phyloP scores from a whole-genome alignment of 2,329 filamentous ascomycete species.

The Exophiala calicioides region DNA sequence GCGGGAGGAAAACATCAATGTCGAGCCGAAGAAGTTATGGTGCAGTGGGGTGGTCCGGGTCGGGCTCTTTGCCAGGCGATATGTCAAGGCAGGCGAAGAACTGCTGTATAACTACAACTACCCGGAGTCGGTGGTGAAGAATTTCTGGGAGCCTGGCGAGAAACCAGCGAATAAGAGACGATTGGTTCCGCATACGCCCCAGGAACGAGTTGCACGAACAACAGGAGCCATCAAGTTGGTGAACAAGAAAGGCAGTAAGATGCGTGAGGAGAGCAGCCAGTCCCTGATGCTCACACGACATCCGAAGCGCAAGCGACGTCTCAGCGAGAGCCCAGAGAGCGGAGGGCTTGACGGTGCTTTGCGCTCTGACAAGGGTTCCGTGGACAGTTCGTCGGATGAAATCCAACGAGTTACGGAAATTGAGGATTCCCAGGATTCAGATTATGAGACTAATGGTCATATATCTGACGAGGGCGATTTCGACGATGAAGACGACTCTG shows the following conservation, averaged over 20 bases:
- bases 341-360: not conserved
- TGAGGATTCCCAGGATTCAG: conserved; percentile 19
- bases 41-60: conserved; percentile 77
- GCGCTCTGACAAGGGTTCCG: not conserved
- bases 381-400: conserved; percentile 4
- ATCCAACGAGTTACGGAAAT: conserved; percentile 8
- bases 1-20: conserved; percentile 55
- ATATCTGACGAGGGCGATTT: conserved; percentile 10
- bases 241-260: conserved; percentile 3
- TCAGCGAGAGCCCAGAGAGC: conserved; percentile 3
- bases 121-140: conserved; percentile 23
- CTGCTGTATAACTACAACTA: conserved; percentile 80
- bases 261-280: conserved; percentile 9
- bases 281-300: conserved; percentile 4
- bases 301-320: conserved; percentile 19
- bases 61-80: conserved; percentile 67
- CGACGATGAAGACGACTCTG: not conserved
- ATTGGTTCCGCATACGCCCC: conserved; percentile 14
- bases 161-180: conserved; percentile 12
- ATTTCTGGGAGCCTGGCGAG: conserved; percentile 33
- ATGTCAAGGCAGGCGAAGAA: conserved; percentile 72
- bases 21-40: conserved; percentile 67
- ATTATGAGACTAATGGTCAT: conserved; percentile 21
- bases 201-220: conserved; percentile 14
- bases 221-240: conserved; percentile 13